Base-by-base conservation (phyloP, 164 flowering plant genomes). In the Kalanchoe fedtschenkoi region DNA sequence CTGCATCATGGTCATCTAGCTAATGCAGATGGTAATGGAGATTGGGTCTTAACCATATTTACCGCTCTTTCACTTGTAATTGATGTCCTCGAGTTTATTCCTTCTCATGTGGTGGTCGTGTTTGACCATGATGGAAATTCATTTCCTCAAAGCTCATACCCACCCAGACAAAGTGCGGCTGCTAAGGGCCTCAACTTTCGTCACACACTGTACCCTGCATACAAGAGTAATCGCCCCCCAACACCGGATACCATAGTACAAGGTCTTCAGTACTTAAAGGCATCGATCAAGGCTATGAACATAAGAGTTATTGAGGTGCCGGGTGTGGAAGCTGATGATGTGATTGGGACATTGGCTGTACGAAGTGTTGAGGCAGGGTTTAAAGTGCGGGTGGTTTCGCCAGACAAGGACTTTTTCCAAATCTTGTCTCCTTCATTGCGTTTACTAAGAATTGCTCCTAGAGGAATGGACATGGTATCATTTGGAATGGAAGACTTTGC, bases 321-420 rank as follows among this genome's bases (percentile, higher is more conserved):
- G 13, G 99, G 99, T 42, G 99, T 93, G 66, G 99, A 93, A 81
- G 99, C 99, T 62, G 99, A 90, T 77, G 99, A 93, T 78, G 99
- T 88, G n/a, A 88, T 93, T 74, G 99, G 95, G 65, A 93, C 99
- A 47, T 74, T 90, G 79, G 89, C 99, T 58, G 64, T 75, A 30
- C 82, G 83, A 62, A 88, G 99, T 77, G 88, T 88, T 60, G 78
- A 80, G 62, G 82, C 75, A 67, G 95, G 97, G 17, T 88, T 71
- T 69, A 90, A 90, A 95, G 97, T 93, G 5, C 81, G 99, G 65
- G 84, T 93, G 78, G 99, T 90, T 61, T 93, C 99, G 60, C 99
- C 99, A 0, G 99, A 93, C 77, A 93, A 85, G 73, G 99, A 93
- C 66, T 93, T 90, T 67, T 93, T 88, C 58, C 99, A 93, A 76